phyloP scores from a whole-genome alignment of 139 green algal genomes.

The Axilococcus clingmanii region DNA sequence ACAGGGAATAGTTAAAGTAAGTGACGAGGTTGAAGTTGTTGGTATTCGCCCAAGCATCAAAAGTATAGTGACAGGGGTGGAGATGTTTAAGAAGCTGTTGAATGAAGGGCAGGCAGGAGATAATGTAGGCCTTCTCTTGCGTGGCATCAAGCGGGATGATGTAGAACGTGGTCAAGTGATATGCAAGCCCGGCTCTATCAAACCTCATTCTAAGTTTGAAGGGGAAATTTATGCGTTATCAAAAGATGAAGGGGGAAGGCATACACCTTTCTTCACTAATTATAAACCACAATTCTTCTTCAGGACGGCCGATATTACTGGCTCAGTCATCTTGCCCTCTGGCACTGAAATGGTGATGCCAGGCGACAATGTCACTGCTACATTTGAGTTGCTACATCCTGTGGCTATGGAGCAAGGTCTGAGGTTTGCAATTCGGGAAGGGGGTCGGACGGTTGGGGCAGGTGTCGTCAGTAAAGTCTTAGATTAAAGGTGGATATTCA shows the following conservation, averaged over 20 bases:
- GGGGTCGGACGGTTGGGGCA: slow-evolving; percentile 88
- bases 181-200: slow-evolving; percentile 78
- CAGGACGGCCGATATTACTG: slow-evolving; percentile 89
- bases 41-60: slow-evolving; percentile 72
- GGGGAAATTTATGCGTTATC: slow-evolving; percentile 90
- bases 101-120: slow-evolving; percentile 89
- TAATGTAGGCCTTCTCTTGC: slow-evolving; percentile 93
- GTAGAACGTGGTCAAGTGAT: slow-evolving; percentile 83
- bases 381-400: slow-evolving; percentile 75
- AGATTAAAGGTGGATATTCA: slow-evolving; percentile 54
- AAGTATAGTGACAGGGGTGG: slow-evolving; percentile 85
- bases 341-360: slow-evolving; percentile 96
- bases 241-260: slow-evolving; percentile 96
- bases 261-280: slow-evolving; percentile 97
- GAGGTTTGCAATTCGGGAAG: slow-evolving; percentile 93
- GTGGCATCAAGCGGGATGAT: slow-evolving; percentile 92
- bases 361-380: slow-evolving; percentile 87
- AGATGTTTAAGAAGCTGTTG: slow-evolving; percentile 99
- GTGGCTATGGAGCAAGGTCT: slow-evolving; percentile 78
- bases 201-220: slow-evolving; percentile 64
- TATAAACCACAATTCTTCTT: slow-evolving; percentile 99
- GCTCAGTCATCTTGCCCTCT: slow-evolving; percentile 72
- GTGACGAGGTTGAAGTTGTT: slow-evolving; percentile 92
- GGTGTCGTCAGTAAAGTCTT: slow-evolving; percentile 76
- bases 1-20: slow-evolving; percentile 84